Conservation (phyloP, 179 eudicot species). For the Corrigiola litoralis region DNA sequence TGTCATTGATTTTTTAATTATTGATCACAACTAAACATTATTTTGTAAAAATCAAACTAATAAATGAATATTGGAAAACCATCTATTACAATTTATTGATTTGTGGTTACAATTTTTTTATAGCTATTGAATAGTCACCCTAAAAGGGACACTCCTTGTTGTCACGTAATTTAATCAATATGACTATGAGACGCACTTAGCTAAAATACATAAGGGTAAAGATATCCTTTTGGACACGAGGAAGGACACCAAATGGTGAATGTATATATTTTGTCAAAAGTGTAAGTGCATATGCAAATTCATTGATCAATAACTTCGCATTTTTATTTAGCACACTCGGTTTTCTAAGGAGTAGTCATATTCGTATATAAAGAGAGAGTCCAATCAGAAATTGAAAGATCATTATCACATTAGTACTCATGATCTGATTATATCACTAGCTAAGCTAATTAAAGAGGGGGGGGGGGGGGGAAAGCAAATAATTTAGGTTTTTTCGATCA, state of each 20-base stretch:
- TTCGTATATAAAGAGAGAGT: background rate
- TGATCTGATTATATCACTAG: slow-evolving; percentile 11
- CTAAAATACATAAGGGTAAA: background rate
- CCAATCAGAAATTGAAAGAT: background rate
- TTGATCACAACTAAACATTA: no score
- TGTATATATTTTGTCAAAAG: slow-evolving; percentile 8
- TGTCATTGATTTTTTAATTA: no score
- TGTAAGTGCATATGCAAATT: slow-evolving; percentile 12
- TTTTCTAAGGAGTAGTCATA: slow-evolving; percentile 4
- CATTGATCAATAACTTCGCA: slow-evolving; percentile 12
- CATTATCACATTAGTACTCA: slow-evolving; percentile 15
- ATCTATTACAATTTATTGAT: no score
- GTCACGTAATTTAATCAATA: no score
- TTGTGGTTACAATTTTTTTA: no score
- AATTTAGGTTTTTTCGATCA: slow-evolving; percentile 22
- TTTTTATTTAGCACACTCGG: no score
- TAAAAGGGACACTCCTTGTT: no score
- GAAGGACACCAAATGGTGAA: background rate
- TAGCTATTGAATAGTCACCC: no score
- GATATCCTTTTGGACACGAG: slow-evolving; percentile 12
- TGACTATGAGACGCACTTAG: no score
- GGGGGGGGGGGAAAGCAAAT: background rate
- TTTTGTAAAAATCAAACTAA: no score
- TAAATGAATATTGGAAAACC: no score
- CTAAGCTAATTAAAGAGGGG: slow-evolving; percentile 3